Evolutionary conservation across 257 asterid genomes (phyloP), one percentile per base, ranked within the genome.

Genomic region (Solanum sparsipilum): DNA sequence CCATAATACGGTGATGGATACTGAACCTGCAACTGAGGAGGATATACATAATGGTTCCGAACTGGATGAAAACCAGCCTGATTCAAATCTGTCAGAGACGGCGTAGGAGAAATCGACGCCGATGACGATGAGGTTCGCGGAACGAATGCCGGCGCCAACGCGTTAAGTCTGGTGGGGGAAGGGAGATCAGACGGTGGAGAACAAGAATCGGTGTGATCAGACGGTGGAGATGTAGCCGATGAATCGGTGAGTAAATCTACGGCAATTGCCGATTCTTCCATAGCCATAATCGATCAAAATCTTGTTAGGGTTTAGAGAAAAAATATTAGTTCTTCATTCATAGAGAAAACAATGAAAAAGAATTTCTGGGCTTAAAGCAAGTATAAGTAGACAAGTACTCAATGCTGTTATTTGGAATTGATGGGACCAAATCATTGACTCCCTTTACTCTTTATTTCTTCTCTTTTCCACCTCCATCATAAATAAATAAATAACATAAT

Each of bases 101-200:
- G 29, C 10, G 63, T 12, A 16, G 58, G 82, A 73, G 82, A 73
- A 73, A 35, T 35, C 29, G 46, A 73, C 18, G 68, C 13, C 27
- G 68, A 60, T 25, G 52, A 34, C 29, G 52, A 11, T 18, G 92
- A 86, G 46, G 34, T 58, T 6, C 96, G 92, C 10, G 98, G 98
- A 20, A 94, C 93, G 93, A 95, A 95, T 31, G 94, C 98, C 5
- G 98, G 98, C 27, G 98, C 98, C 89, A 89, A 86, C 23, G 98
- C 98, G 91, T 92, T 94, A 84, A 95, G 95, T 89, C 89, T 92
- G 90, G 86, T 90, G 32, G 65, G 52, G 13, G 85, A 79, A 79
- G 85, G 38, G 3, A 34, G 38, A 79, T 79, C 67, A 5, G 67
- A 79, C 65, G 65, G 65, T 79, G 84, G 1, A 18, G 48, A 76